Evolutionary conservation across 768 basidiomycete species (phyloP), one percentile per base, ranked within the genome.

Genomic region (Podaxis mareebaensis): DNA sequence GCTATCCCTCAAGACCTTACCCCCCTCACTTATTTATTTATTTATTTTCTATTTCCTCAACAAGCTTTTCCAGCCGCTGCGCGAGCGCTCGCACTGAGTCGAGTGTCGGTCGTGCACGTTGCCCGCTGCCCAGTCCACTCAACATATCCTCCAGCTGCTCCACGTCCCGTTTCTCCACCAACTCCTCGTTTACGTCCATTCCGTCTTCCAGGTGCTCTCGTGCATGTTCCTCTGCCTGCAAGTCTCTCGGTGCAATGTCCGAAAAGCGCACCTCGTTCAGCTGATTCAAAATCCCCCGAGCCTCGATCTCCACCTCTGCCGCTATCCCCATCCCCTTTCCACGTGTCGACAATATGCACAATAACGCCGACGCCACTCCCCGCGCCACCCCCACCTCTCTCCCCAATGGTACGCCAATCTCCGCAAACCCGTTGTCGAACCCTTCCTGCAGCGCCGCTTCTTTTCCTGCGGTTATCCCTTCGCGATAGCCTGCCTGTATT

Each of bases 401-500:
- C 0, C 95, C 94, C 15, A 91, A 74, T 0, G 92, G 90, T 2
- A 82, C 87, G 1, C 95, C 93, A 10, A 86, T 78, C 13, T 76
- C 73, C 0, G 88, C 87, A 69, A 93, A 98, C 1, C 93, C 95
- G 3, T 81, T 77, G 74, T 99, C 93, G 70, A 99, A 99, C 0
- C 96, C 96, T 66, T 87, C 79, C 70, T 99, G 96, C 1, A 98
- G 81, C 2, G 88, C 88, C 0, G 84, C 80, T 72, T 96, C 91
- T 73, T 98, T 99, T 3, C 96, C 96, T 3, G 90, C 87, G 0
- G 89, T 91, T 68, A 99, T 96, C 5, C 96, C 96, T 76, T 98
- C 96, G n/a, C 96, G 87, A 71, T 98, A 98, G 2, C 96, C 96
- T 17, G 87, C 87, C 96, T 97, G 68, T 56, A 40, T 26, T 13